Evolutionary conservation across 2,329 filamentous ascomycete species (phyloP), one percentile per base, ranked within the genome.

Genomic region (Ramularia endophylla): DNA sequence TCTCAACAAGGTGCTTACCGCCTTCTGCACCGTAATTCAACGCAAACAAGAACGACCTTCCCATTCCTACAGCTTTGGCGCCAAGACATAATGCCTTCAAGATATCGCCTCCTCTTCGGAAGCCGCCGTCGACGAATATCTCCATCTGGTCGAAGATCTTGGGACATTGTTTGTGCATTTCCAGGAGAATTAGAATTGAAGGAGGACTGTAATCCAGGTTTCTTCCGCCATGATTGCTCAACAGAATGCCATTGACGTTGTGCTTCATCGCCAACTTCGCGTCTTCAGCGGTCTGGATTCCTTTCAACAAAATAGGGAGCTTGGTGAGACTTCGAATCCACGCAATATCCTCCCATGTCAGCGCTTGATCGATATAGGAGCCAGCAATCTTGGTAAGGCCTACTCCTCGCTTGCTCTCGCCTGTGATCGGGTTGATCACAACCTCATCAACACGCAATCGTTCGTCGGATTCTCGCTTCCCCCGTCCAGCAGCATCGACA

Each of bases 181-280:
- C 85, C 7, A 86, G 76, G 3, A 84, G 84, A 37, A 90, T 78
- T 55, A 92, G 85, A 8, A 83, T 79, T 1, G 83, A 78, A 0
- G 76, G 83, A 0, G 83, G 81, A 3, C 73, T 70, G n/a, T 70
- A 34, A 61, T 67, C 65, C 37, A 65, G 54, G 35, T 62, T 59
- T 33, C 65, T 58, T 7, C 65, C 65, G 15, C 65, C 65, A 49
- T 67, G 65, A 53, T 68, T 68, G 33, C 62, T 65, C 31, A 68
- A 53, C 49, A 62, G 65, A 38, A 67, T 62, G 3, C 64, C 65
- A 16, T 58, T 58, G 7, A 56, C 61, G 9, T 64, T 64, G 5
- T 61, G 43, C 32, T 64, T 54, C 27, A 63, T 54, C 1, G 59
- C 61, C 8, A 61, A 52, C 34, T 59, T 59, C 2, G 61, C 64